phyloP scores from a whole-genome alignment of 345 rosid species.

The Boechera retrofracta region DNA sequence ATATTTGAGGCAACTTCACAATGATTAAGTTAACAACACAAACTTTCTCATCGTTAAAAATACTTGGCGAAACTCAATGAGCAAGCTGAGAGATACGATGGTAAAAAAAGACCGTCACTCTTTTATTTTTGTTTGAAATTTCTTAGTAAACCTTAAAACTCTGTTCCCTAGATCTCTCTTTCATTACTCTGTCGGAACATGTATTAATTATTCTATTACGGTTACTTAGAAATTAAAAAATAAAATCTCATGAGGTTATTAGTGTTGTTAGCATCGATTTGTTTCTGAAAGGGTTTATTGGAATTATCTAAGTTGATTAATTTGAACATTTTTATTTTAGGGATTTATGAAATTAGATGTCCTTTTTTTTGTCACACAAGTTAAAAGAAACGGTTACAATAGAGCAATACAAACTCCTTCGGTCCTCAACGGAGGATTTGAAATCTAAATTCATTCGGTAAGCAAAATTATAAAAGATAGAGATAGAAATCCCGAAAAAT shows the following conservation, averaged over 20 bases:
- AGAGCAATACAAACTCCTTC: too few relatives aligned
- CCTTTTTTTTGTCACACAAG: too few relatives aligned
- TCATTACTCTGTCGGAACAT: background rate
- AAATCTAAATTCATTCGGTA: too few relatives aligned
- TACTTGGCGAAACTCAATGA: slow-evolving; percentile 81
- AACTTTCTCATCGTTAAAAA: too few relatives aligned
- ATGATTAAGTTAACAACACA: too few relatives aligned
- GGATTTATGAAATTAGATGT: background rate
- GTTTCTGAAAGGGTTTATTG: background rate
- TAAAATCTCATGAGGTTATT: too few relatives aligned
- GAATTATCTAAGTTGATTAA: background rate
- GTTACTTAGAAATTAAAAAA: background rate
- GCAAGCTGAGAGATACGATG: slow-evolving; percentile 94
- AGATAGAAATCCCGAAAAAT: too few relatives aligned
- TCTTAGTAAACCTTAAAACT: background rate
- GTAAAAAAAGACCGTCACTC: slow-evolving; percentile 38
- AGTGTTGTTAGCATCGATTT: background rate
- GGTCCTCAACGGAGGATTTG: too few relatives aligned
- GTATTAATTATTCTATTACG: background rate
- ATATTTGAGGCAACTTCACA: too few relatives aligned
- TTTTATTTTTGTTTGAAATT: background rate
- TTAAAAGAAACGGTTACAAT: too few relatives aligned
- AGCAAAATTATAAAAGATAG: too few relatives aligned
- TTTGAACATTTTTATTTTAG: background rate
- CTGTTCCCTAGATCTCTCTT: slow-evolving; percentile 11